Evolutionary conservation across 345 rosid genomes (phyloP).

Genomic region (Pelargonium nanum): DNA sequence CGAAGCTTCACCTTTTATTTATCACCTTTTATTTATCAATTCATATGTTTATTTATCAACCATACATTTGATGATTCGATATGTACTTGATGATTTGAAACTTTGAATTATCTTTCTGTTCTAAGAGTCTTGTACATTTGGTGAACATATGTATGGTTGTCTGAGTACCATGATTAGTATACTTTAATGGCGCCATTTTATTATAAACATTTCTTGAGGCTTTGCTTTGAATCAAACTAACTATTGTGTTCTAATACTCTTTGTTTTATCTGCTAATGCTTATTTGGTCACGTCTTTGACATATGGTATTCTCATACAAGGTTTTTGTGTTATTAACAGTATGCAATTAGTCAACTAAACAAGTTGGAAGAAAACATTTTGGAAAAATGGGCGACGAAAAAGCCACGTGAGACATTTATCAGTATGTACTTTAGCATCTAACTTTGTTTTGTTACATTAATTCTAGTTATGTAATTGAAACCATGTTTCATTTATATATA

Average conservation of each 20-base stretch:
- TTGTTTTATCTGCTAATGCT: not conserved
- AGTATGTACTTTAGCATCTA: conserved; percentile 30
- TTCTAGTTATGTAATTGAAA: not conserved
- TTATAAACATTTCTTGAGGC: not conserved
- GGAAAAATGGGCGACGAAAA: conserved; percentile 66
- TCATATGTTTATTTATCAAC: not conserved
- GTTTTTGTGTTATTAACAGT: conserved; percentile 37
- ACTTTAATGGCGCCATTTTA: not conserved
- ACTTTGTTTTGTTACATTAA: not conserved
- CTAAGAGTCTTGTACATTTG: no score
- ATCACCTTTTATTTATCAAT: not conserved
- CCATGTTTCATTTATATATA: not conserved
- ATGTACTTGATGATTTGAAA: no score
- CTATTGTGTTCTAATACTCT: no score
- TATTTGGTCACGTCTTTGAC: not conserved
- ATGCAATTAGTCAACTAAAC: conserved; percentile 85
- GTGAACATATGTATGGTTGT: not conserved
- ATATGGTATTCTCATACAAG: conserved; percentile 7
- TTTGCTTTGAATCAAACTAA: not conserved
- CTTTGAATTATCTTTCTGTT: no score
- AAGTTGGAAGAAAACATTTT: conserved; percentile 89
- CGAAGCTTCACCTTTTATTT: not conserved
- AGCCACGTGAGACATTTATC: conserved; percentile 48
- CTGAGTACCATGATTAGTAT: not conserved
- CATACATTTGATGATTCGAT: no score